Conservation (phyloP, 495 filamentous ascomycete species). For the Talaromyces proteolyticus region DNA sequence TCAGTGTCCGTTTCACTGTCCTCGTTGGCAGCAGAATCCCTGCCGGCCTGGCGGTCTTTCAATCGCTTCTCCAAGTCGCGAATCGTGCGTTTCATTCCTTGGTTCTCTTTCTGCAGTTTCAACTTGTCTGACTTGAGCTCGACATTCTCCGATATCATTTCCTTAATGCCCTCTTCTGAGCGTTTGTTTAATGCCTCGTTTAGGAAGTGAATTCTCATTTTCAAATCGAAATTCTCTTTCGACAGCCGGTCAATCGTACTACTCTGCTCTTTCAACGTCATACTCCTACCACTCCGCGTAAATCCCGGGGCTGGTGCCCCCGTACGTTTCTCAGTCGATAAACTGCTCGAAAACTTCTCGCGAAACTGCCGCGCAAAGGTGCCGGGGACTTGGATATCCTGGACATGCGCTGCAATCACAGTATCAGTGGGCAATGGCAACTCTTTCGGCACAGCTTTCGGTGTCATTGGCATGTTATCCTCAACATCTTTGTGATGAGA, state of each 20-base stretch:
- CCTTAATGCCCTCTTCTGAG: conserved; percentile 93
- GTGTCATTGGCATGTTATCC: conserved; percentile 34
- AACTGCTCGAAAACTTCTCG: conserved; percentile 48
- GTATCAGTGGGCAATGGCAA: conserved; percentile 72
- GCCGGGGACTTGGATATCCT: conserved; percentile 84
- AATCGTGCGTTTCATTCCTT: conserved; percentile 66
- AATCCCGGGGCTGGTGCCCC: conserved; percentile 45
- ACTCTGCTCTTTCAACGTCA: conserved; percentile 95
- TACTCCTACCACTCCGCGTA: conserved; percentile 63
- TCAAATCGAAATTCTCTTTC: conserved; percentile 93
- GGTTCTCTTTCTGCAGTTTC: conserved; percentile 83
- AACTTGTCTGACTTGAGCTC: conserved; percentile 87
- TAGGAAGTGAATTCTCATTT: conserved; percentile 95
- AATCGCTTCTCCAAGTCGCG: conserved; percentile 82
- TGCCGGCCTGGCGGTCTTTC: conserved; percentile 59
- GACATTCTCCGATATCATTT: conserved; percentile 95
- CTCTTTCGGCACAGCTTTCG: conserved; percentile 40
- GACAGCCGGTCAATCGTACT: conserved; percentile 91
- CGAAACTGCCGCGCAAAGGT: conserved; percentile 82
- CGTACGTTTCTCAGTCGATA: conserved; percentile 48
- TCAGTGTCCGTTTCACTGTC: conserved; percentile 61
- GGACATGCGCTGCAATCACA: conserved; percentile 78
- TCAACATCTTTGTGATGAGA: conserved; percentile 38
- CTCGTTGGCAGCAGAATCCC: conserved; percentile 51
- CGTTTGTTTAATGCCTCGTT: conserved; percentile 88